Evolutionary conservation across 1,139 yeast genomes (phyloP), one percentile per base, ranked within the genome.

Genomic region (Kodamaea fungicola): DNA sequence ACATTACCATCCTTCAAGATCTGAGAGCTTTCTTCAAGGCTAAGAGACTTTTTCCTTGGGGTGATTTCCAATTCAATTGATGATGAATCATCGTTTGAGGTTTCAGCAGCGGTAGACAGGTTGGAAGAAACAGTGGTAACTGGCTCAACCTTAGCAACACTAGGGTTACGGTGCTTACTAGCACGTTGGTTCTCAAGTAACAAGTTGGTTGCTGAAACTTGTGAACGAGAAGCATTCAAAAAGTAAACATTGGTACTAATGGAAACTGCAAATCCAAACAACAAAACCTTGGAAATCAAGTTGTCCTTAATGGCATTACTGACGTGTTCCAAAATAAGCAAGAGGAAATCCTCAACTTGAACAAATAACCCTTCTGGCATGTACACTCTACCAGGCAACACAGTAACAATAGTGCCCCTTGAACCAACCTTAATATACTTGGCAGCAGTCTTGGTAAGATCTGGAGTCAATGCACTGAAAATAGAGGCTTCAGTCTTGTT

Each of bases 251-350:
- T 92, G 46, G 86, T 80, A 13, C 83, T 80, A 42, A 89, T 76
- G 44, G 96, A 85, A 46, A 86, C 66, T 16, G 84, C 81, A 44
- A 90, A 79, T 5, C 80, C 81, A 49, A 86, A 72, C 31, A 90
- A 76, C 37, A 89, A 70, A 46, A 81, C 77, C 58, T 92, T 90
- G 44, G 94, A 81, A 49, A 90, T 77, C 43, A 88, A 67, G 35
- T 83, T 85, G 59, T 90, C 97, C 50, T 84, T 79, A 43, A 90
- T 83, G n/a, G 90, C 87, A 44, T 59, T 62, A 46, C 89, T 82
- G 49, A 89, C 61, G 35, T 71, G 71, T 36, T 76, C 79, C 39
- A 85, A 64, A 22, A 76, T 48, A 10, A 71, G 63, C 34, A 78
- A 60, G 25, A 83, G 52, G 9, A 73, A 61, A 51, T 86, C 94